Evolutionary conservation across 23 red algal genomes (phyloP), one percentile per base, ranked within the genome.

Genomic region (Gracilaria domingensis): DNA sequence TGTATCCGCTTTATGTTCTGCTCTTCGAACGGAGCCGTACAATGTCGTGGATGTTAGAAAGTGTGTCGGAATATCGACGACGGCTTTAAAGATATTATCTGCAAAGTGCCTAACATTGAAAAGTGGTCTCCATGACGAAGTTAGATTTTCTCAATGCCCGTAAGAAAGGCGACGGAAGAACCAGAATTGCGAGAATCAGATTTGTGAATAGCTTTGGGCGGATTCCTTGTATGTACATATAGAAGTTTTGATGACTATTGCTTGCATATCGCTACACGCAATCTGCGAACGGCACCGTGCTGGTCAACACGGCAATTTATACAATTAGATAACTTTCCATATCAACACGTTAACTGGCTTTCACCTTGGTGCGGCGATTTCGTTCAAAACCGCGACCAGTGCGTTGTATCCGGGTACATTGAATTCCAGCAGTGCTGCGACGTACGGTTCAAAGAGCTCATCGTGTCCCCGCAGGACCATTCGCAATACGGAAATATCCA

Each of bases 331-430:
- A 76, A 34, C 32, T 37, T 17, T 35, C 32, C 16, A 14, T 12
- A 72, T 17, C 18, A 5, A 72, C 37, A 25, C 37, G 8, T 17
- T 25, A 1, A 25, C 25, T 30, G 8, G 20, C 26, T 36, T n/a
- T 80, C 33, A 90, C 58, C 76, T 80, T 20, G 87, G 87, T 45
- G 64, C 76, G 59, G 87, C 87, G 57, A 90, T 81, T 74, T 90
- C 89, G 79, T 92, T 83, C 44, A 92, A 21, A 40, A 92, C 80
- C 20, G 78, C 89, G n/a, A 84, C 89, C 39, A 92, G 53, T 25
- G 89, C 89, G 57, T 92, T 62, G 42, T 94, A 94, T 33, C 92
- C 92, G 39, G 62, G 59, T n/a, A 72, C 82, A 71, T 92, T 82
- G 29, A 93, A 93, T 64, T 87, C 89, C 66, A 86, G 35, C 44